phyloP scores from a whole-genome alignment of 2,329 filamentous ascomycete species.

The Shiraia sp. region DNA sequence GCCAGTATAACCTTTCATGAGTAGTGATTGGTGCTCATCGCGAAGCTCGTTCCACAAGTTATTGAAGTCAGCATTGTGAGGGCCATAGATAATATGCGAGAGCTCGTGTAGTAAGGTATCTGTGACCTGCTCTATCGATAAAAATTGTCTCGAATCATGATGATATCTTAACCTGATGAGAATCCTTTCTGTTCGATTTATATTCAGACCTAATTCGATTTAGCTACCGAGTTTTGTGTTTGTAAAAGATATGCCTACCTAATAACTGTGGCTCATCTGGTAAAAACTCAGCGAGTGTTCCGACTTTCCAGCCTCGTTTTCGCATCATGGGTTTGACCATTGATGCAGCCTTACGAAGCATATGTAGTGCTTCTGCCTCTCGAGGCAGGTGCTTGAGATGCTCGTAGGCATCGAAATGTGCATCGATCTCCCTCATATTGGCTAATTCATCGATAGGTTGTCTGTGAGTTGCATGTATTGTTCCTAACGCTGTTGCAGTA shows the following conservation, averaged over 20 bases:
- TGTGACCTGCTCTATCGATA: conserved; percentile 77
- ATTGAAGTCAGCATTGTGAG: conserved; percentile 82
- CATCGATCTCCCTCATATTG: conserved; percentile 50
- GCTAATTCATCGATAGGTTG: conserved; percentile 1
- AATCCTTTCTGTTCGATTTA: conserved; percentile 76
- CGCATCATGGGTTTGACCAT: conserved; percentile 95
- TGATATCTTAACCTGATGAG: conserved; percentile 80
- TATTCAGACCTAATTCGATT: conserved; percentile 65
- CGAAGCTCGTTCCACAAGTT: conserved; percentile 87
- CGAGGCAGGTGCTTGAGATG: conserved; percentile 52
- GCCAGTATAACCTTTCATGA: conserved; percentile 83
- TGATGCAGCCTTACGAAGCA: conserved; percentile 79
- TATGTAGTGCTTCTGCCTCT: conserved; percentile 54
- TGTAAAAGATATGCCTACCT: conserved; percentile 51
- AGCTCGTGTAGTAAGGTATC: conserved; percentile 96
- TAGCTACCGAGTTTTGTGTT: conserved; percentile 9
- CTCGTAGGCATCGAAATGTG: conserved; percentile 55
- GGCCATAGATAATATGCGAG: conserved; percentile 81
- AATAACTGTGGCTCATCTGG: conserved; percentile 74
- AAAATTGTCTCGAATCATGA: conserved; percentile 73
- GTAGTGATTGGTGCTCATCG: conserved; percentile 77
- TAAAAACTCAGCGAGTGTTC: conserved; percentile 81
- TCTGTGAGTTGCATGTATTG: neutral
- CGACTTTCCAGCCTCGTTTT: conserved; percentile 78
- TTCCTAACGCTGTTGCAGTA: conserved; percentile 4